Conservation (phyloP, 2,329 filamentous ascomycete species). For the Chaetoscypha palmicola region DNA sequence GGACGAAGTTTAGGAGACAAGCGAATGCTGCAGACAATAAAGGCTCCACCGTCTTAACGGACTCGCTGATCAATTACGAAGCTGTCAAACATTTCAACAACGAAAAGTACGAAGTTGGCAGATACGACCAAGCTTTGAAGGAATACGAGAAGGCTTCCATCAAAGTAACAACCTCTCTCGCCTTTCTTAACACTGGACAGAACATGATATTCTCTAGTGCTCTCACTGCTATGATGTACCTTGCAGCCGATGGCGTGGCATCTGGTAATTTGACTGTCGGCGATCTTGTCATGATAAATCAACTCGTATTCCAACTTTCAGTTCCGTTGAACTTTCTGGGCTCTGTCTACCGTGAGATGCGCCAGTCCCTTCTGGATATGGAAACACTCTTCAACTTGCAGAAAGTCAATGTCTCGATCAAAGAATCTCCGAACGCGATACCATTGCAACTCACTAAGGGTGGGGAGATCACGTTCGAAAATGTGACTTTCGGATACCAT, state of each 20-base stretch:
- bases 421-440: constrained; percentile 67
- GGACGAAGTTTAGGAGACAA: constrained; percentile 91
- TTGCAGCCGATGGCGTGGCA: constrained; percentile 85
- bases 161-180: constrained; percentile 90
- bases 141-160: constrained; percentile 92
- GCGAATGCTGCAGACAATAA: constrained; percentile 95
- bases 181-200: constrained; percentile 89
- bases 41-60: constrained; percentile 89
- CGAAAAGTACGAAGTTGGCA: constrained; percentile 83
- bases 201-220: constrained; percentile 96
- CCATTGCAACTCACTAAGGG: constrained; percentile 65
- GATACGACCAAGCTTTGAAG: constrained; percentile 81
- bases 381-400: constrained; percentile 96
- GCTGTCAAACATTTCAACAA: constrained; percentile 99
- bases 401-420: constrained; percentile 86
- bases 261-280: constrained; percentile 78
- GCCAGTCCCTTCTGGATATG: constrained; percentile 95
- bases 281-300: constrained; percentile 97
- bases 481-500: constrained; percentile 91
- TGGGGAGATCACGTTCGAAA: constrained; percentile 89
- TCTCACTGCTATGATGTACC: constrained; percentile 95
- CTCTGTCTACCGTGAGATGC: constrained; percentile 92
- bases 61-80: constrained; percentile 97
- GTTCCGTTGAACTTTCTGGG: constrained; percentile 96
- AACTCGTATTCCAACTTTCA: constrained; percentile 95